Evolutionary conservation across 2,329 filamentous ascomycete species (phyloP).

Genomic region (Pseudogymnoascus sp.): DNA sequence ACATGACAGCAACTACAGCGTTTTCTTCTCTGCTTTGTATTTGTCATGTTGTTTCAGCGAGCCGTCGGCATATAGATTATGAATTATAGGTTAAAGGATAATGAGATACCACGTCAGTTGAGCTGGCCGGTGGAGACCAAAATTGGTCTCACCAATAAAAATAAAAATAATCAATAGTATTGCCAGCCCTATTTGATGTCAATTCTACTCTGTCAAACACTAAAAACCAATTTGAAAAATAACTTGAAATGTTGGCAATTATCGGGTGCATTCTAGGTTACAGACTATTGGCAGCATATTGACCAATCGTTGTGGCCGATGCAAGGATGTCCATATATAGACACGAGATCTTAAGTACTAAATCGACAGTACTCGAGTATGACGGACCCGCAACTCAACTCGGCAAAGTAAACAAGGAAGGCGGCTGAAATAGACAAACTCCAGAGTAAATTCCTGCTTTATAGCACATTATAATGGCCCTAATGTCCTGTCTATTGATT

Average conservation of each 20-base stretch:
- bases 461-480: neutral
- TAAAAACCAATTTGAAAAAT: neutral
- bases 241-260: neutral
- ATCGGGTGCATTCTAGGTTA: neutral
- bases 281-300: neutral
- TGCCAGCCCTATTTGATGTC: neutral
- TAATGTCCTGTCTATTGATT: neutral
- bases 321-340: constrained; percentile 7
- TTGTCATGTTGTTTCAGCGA: constrained; percentile 8
- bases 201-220: neutral
- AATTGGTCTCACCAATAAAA: neutral
- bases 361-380: constrained; percentile 2
- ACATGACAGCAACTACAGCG: neutral
- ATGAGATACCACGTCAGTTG: constrained; percentile 3
- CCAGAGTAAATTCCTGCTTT: neutral
- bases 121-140: neutral
- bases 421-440: neutral
- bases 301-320: neutral
- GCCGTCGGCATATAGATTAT: constrained; percentile 3
- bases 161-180: neutral
- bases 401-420: constrained; percentile 1
- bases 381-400: neutral
- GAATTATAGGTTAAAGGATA: constrained; percentile 4
- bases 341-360: neutral
- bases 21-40: neutral